phyloP scores from a whole-genome alignment of 768 basidiomycete genomes.

The Wakefieldia striispora region DNA sequence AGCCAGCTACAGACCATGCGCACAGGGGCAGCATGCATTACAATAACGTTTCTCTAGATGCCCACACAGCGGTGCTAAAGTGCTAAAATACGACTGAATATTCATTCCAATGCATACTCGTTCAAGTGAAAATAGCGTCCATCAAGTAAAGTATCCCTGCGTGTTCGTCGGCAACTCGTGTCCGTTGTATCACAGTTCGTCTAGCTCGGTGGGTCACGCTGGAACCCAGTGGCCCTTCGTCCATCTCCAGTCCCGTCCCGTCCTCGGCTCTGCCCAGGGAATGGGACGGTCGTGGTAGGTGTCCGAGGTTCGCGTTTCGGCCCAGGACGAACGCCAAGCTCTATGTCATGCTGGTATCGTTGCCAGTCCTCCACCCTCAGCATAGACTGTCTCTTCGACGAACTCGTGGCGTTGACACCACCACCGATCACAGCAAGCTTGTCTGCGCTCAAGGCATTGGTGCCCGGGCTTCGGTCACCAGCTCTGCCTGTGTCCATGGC shows the following conservation, averaged over 20 bases:
- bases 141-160: constrained; percentile 15
- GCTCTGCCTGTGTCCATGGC: constrained; percentile 33
- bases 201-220: constrained; percentile 43
- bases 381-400: constrained; percentile 65
- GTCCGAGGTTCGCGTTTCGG: constrained; percentile 26
- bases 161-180: constrained; percentile 10
- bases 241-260: constrained; percentile 24
- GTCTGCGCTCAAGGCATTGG: constrained; percentile 50
- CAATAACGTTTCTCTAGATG: too few relatives aligned
- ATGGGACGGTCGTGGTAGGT: constrained; percentile 29
- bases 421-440: constrained; percentile 46
- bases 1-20: too few relatives aligned
- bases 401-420: constrained; percentile 28
- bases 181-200: background rate
- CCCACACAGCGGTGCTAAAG: constrained; percentile 4
- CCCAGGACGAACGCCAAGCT: constrained; percentile 28
- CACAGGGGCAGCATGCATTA: constrained; percentile 21
- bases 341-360: constrained; percentile 58
- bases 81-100: constrained; percentile 17
- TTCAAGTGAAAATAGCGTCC: constrained; percentile 17
- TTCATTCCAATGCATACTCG: constrained; percentile 18
- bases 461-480: constrained; percentile 36
- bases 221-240: constrained; percentile 30
- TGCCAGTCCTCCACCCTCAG: constrained; percentile 89
- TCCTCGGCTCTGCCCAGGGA: constrained; percentile 29